These are phyloP conservation scores for Microstroma glucosiphilum DNA, from an alignment of 1,284 basidiomycete genomes.

Conservation along the genomic window DNA sequence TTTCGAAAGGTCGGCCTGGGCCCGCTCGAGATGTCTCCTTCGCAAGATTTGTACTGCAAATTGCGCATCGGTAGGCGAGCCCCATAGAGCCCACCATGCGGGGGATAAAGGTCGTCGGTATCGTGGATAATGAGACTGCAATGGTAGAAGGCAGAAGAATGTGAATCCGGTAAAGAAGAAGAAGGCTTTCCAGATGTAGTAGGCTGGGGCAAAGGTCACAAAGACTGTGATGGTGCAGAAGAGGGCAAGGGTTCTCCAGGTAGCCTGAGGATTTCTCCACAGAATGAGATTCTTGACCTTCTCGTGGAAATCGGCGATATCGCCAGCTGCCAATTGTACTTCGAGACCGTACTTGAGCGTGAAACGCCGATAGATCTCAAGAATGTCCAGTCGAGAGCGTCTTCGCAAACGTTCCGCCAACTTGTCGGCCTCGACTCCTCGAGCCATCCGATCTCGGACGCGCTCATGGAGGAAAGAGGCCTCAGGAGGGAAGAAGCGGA, in stretches of 20 bases:
- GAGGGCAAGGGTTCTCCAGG: conserved; percentile 33
- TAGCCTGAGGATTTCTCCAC: conserved; percentile 45
- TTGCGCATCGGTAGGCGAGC: conserved; percentile 47
- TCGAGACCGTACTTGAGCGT: conserved; percentile 33
- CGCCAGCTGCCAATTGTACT: conserved; percentile 34
- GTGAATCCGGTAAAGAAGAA: conserved; percentile 41
- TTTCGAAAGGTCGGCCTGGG: conserved; percentile 8
- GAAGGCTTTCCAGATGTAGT: conserved; percentile 32
- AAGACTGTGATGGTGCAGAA: conserved; percentile 31
- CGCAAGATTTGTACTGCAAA: conserved; percentile 47
- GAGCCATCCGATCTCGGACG: conserved; percentile 44
- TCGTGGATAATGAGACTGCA: conserved; percentile 48
- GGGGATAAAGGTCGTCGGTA: conserved; percentile 46
- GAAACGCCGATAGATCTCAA: conserved; percentile 46
- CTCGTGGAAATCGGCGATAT: conserved; percentile 48
- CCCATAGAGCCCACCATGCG: conserved; percentile 48
- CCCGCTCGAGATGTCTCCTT: conserved; percentile 27
- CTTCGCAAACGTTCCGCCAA: conserved; percentile 42
- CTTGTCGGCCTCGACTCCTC: conserved; percentile 45
- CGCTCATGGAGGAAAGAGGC: conserved; percentile 43
- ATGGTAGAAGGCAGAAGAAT: conserved; percentile 17
- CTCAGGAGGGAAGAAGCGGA: conserved; percentile 48
- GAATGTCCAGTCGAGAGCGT: conserved; percentile 43
- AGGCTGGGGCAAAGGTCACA: conserved; percentile 35
- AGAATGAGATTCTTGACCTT: conserved; percentile 48